Conservation (phyloP, 345 rosid species). For the Moringa oleifera region DNA sequence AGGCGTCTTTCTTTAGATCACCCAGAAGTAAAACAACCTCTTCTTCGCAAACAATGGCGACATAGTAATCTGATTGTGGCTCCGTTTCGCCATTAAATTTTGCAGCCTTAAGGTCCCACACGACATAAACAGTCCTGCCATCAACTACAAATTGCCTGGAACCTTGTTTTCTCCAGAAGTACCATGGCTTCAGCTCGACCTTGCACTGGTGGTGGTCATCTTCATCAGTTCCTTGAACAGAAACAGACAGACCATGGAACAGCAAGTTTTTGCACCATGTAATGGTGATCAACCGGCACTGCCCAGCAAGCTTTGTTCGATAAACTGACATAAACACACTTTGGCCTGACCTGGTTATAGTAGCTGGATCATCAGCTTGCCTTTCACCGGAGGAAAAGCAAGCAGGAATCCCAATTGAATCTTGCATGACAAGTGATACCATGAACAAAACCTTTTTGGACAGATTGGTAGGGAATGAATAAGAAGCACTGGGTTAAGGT, state of each 20-base stretch:
- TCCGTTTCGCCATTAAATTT: slow-evolving; percentile 47
- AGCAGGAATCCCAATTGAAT: slow-evolving; percentile 39
- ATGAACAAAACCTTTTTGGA: slow-evolving; percentile 4
- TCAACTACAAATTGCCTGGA: slow-evolving; percentile 38
- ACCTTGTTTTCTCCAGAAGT: slow-evolving; percentile 58
- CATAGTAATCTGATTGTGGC: slow-evolving; percentile 45
- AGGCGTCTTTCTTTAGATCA: slow-evolving; percentile 42
- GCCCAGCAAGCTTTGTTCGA: slow-evolving; percentile 36
- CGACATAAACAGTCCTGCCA: slow-evolving; percentile 29
- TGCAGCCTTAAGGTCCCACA: slow-evolving; percentile 53
- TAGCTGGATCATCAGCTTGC: slow-evolving; percentile 27
- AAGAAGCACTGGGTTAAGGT: slow-evolving; percentile 10
- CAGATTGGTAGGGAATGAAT: slow-evolving; percentile 3
- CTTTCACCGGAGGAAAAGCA: slow-evolving; percentile 36
- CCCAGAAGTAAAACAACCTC: slow-evolving; percentile 49
- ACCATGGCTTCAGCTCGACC: slow-evolving; percentile 55
- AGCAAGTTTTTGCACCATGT: slow-evolving; percentile 53
- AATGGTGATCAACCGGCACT: slow-evolving; percentile 36
- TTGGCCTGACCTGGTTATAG: slow-evolving; percentile 39
- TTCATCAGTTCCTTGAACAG: slow-evolving; percentile 33
- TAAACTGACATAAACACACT: slow-evolving; percentile 40
- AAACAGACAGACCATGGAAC: slow-evolving; percentile 42
- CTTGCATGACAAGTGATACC: slow-evolving; percentile 28
- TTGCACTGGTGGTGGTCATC: slow-evolving; percentile 28
- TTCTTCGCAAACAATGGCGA: slow-evolving; percentile 49